Conservation (phyloP, 257 asterid species). For the Knoxia roxburghii region DNA sequence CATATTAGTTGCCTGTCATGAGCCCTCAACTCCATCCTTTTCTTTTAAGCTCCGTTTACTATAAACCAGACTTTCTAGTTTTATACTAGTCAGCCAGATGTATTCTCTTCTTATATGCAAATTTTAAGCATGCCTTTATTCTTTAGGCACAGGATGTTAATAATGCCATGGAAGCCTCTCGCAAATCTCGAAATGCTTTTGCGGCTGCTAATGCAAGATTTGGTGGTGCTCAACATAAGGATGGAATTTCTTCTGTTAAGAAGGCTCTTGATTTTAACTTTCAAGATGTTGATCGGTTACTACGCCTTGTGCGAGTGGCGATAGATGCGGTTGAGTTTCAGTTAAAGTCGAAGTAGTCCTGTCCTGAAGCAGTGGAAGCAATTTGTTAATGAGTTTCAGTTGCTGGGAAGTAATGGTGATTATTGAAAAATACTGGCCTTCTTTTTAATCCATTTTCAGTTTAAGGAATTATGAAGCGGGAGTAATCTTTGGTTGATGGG, state of each 20-base stretch:
- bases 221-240: constrained; percentile 50
- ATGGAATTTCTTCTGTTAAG: constrained; percentile 55
- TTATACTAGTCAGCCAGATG: not conserved
- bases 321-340: constrained; percentile 60
- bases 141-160: constrained; percentile 77
- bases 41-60: not conserved
- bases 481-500: constrained; percentile 11
- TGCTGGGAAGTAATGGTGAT: constrained; percentile 17
- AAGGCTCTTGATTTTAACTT: constrained; percentile 89
- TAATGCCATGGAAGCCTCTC: constrained; percentile 92
- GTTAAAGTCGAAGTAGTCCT: constrained; percentile 9
- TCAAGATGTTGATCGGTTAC: constrained; percentile 77
- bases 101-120: not conserved
- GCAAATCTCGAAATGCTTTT: constrained; percentile 70
- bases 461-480: constrained; percentile 16
- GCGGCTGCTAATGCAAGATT: constrained; percentile 61
- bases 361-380: constrained; percentile 51
- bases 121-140: constrained; percentile 14
- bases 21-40: not conserved
- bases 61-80: not conserved
- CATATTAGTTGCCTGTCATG: not conserved
- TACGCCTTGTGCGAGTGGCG: constrained; percentile 85
- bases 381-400: constrained; percentile 41
- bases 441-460: constrained; percentile 19
- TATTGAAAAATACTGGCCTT: constrained; percentile 15